These are phyloP conservation scores for Podospora conica DNA, from an alignment of 495 filamentous ascomycete genomes.

Conservation along the genomic window DNA sequence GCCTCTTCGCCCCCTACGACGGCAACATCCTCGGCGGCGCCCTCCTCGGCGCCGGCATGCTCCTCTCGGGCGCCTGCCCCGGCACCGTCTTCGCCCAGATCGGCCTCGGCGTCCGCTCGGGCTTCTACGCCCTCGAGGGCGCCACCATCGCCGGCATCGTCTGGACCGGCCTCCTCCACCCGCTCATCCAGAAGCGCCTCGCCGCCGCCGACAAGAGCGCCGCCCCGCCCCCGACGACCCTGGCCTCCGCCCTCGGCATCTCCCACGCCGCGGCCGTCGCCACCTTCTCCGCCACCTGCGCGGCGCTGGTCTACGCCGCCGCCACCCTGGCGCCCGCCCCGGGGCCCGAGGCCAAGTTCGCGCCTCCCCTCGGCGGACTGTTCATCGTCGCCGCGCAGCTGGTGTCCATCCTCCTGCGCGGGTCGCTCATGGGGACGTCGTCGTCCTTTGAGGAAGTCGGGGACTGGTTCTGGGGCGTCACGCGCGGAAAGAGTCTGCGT, in stretches of 20 bases:
- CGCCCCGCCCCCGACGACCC: constrained; percentile 24
- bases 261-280: constrained; percentile 17
- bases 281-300: constrained; percentile 28
- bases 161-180: constrained; percentile 29
- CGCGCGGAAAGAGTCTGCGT: constrained; percentile 15
- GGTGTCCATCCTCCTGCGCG: constrained; percentile 36
- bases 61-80: constrained; percentile 50
- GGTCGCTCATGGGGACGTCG: constrained; percentile 45
- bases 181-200: constrained; percentile 8
- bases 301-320: constrained; percentile 24
- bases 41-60: constrained; percentile 50
- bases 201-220: constrained; percentile 3
- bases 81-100: constrained; percentile 51
- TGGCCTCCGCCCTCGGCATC: constrained; percentile 21
- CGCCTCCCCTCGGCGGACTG: constrained; percentile 40
- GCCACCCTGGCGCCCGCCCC: constrained; percentile 19
- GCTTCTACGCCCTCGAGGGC: constrained; percentile 37
- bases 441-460: constrained; percentile 48
- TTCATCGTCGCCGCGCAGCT: constrained; percentile 46
- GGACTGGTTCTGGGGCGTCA: constrained; percentile 36
- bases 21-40: constrained; percentile 52
- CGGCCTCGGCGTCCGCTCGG: constrained; percentile 41
- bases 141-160: constrained; percentile 39
- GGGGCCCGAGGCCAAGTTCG: constrained; percentile 29
- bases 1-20: constrained; percentile 39